Evolutionary conservation across 2,329 filamentous ascomycete genomes (phyloP).

Genomic region (Harringtonia aguacate): DNA sequence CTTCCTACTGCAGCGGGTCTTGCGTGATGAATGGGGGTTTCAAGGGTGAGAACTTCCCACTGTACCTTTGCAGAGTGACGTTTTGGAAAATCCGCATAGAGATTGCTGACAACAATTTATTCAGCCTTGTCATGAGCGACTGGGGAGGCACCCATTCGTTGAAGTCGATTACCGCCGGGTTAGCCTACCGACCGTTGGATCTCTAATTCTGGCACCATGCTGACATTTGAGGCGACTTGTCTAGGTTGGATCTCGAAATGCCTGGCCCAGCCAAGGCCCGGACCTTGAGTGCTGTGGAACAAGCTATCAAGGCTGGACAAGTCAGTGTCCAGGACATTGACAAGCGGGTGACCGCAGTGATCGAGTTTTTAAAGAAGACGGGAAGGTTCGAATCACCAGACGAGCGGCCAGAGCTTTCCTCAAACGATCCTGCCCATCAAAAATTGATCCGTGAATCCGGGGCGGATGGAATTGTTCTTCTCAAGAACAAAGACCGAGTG

Average conservation of each 20-base stretch:
- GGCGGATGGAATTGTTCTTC: slow-evolving; percentile 49
- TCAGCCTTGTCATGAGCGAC: slow-evolving; percentile 48
- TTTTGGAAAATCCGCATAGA: no score
- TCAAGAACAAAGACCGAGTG: slow-evolving; percentile 52
- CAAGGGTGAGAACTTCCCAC: no score
- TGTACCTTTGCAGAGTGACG: no score
- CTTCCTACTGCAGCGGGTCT: slow-evolving; percentile 41
- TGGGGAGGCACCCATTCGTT: slow-evolving; percentile 49
- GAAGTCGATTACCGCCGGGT: slow-evolving; percentile 42
- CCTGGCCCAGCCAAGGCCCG: slow-evolving; percentile 44
- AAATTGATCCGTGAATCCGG: slow-evolving; percentile 50
- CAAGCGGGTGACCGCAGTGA: slow-evolving; percentile 46
- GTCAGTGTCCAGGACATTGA: slow-evolving; percentile 40
- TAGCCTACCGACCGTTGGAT: no score
- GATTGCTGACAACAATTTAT: no score
- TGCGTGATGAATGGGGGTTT: slow-evolving; percentile 52
- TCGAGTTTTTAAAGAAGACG: slow-evolving; percentile 46
- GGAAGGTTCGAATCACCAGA: slow-evolving; percentile 47
- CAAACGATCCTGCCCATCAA: no score
- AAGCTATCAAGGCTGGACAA: slow-evolving; percentile 36
- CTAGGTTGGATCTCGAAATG: slow-evolving; percentile 49
- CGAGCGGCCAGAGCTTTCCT: slow-evolving; percentile 45
- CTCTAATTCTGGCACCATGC: no score
- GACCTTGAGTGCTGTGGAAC: slow-evolving; percentile 45
- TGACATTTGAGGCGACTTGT: no score